Conservation (phyloP, 1,284 basidiomycete genomes). For the Pseudozyma sp. region DNA sequence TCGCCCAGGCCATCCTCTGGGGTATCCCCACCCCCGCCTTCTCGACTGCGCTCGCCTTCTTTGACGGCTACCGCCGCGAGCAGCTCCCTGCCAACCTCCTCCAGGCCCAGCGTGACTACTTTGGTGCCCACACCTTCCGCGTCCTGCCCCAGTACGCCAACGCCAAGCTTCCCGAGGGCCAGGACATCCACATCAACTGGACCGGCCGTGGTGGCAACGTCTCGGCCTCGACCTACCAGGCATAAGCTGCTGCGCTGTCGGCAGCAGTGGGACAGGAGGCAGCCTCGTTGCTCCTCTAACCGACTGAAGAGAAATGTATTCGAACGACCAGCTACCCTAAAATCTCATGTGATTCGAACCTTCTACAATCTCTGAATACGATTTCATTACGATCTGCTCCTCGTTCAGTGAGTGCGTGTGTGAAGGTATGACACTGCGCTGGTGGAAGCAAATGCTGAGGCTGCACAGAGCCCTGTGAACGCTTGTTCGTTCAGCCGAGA, state of each 20-base stretch:
- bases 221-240: constrained; percentile 89
- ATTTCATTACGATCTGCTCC: constrained; percentile 7
- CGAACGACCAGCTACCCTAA: constrained; percentile 5
- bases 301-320: background rate
- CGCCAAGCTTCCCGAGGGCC: constrained; percentile 75
- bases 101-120: constrained; percentile 82
- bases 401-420: background rate
- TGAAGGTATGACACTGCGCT: too few species aligned
- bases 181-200: constrained; percentile 78
- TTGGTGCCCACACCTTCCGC: constrained; percentile 65
- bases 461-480: too few species aligned
- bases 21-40: constrained; percentile 96
- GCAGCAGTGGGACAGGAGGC: background rate
- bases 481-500: too few species aligned
- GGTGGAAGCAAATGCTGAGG: too few species aligned
- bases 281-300: background rate
- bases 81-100: constrained; percentile 89
- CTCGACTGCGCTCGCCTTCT: constrained; percentile 97
- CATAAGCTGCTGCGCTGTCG: constrained; percentile 72
- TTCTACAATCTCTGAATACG: constrained; percentile 5
- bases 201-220: constrained; percentile 93
- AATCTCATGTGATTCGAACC: constrained; percentile 1
- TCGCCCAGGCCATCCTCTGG: constrained; percentile 96
- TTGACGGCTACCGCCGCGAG: constrained; percentile 92
- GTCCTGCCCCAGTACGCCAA: constrained; percentile 63